Evolutionary conservation across 768 basidiomycete species (phyloP), one percentile per base, ranked within the genome.

Genomic region (Suillus fuscotomentosus): DNA sequence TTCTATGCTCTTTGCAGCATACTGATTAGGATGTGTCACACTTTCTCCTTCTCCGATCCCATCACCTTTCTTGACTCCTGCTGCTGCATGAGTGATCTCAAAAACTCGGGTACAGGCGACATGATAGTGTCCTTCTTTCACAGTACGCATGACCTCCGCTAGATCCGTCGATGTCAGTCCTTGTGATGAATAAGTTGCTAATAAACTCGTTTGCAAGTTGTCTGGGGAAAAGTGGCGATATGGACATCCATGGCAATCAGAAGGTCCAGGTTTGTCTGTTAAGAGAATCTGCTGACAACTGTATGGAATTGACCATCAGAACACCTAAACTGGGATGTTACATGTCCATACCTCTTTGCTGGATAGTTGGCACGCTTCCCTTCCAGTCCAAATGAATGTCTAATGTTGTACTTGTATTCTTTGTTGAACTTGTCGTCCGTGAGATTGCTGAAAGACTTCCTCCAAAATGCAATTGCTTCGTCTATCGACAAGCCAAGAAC

Each of bases 351-450:
- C 97, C 86, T 96, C 78, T 90, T 94, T 1, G 97, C 95, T 2
- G 93, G 84, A 75, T 99, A 99, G 72, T 98, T 98, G 47, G 90
- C 92, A 51, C 97, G 86, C 76, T 91, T 94, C 11, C 97, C 97
- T 74, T 99, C 97, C 60, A 97, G 79, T 43, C 97, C 97, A 71
- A 89, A 99, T 5, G 88, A 89, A 74, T 99, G 97, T 53, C 97
- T 89, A 70, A 99, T 95, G 68, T 99, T 99, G 76, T 99, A 99
- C 70, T 88, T 90, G 83, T 98, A 90, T 73, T 97, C 92, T 74
- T 99, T 99, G 81, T 96, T 97, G 78, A 99, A 99, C 74, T 94
- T 90, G 78, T 98, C 95, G 64, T 98, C 97, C 11, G 89, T 87
- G 62, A 94, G 86, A 7, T 75, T 76, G 10, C 76, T 87, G 74